A percentile compares a stretch with the other conserved stretches of the same genome.
Evolutionary conservation across 331 rosid genomes (phyloP).

Genomic region (Phaseolus coccineus): DNA sequence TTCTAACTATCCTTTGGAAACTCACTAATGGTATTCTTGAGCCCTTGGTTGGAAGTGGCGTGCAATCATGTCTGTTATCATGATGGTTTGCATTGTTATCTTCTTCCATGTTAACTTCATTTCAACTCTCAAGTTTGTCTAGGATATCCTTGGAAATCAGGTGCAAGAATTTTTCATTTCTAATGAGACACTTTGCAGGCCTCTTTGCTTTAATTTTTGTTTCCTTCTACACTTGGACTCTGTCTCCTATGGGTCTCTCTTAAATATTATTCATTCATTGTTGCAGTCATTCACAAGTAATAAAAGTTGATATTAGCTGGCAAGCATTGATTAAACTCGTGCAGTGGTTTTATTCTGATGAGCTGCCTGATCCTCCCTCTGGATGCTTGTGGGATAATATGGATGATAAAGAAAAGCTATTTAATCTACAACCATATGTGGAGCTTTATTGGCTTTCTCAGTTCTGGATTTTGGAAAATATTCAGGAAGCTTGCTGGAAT

Average conservation of each 20-base stretch:
- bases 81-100: conserved; percentile 29
- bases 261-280: conserved; percentile 15
- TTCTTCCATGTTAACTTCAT: conserved; percentile 28
- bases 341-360: conserved; percentile 69
- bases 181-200: conserved; percentile 2
- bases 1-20: not conserved
- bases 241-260: conserved; percentile 6
- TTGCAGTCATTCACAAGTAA: conserved; percentile 69
- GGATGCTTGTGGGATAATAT: conserved; percentile 86
- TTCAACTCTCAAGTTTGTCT: conserved; percentile 22
- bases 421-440: conserved; percentile 65
- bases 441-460: conserved; percentile 90
- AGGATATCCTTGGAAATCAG: conserved; percentile 14
- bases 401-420: conserved; percentile 70
- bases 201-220: conserved; percentile 20
- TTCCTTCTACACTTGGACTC: conserved; percentile 20
- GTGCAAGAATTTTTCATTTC: conserved; percentile 7
- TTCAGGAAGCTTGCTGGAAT: conserved; percentile 68
- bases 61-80: conserved; percentile 31
- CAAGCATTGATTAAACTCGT: conserved; percentile 81
- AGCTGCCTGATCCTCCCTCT: conserved; percentile 72
- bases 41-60: conserved; percentile 3
- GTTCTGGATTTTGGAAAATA: conserved; percentile 72
- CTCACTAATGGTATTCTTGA: too few species aligned
- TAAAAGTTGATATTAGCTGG: conserved; percentile 76